A percentile compares a stretch with the other conserved stretches of the same genome.
These are phyloP conservation scores for Globisporangium yorkense DNA, from an alignment of 352 stramenopile species.

Conservation along the genomic window DNA sequence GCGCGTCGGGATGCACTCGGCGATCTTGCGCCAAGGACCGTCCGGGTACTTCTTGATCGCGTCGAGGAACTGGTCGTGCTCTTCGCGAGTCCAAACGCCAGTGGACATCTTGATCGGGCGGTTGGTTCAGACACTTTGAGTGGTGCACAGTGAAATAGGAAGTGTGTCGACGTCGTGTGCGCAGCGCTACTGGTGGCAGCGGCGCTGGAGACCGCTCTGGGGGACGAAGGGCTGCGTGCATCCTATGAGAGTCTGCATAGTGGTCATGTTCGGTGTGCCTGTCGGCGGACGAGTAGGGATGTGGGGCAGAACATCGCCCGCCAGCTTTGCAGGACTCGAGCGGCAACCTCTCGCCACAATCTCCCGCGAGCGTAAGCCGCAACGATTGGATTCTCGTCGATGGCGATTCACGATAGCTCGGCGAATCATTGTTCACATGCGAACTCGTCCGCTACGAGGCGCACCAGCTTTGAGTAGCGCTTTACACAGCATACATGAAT, in stretches of 20 bases:
- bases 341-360: background rate
- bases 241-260: background rate
- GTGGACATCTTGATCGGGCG: background rate
- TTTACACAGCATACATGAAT: no score
- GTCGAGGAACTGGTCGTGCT: constrained; percentile 56
- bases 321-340: background rate
- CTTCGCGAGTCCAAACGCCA: constrained; percentile 43
- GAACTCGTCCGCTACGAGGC: background rate
- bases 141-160: background rate
- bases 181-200: background rate
- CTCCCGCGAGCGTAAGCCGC: background rate
- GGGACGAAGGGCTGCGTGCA: background rate
- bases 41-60: constrained; percentile 43
- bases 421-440: background rate
- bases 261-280: background rate
- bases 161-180: background rate
- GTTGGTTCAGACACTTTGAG: background rate
- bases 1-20: constrained; percentile 40
- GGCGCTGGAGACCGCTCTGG: background rate
- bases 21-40: constrained; percentile 47
- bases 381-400: background rate
- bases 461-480: no score
- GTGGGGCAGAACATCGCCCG: background rate
- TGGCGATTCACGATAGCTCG: background rate
- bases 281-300: background rate